A percentile compares a stretch with the other conserved stretches of the same genome.
Evolutionary conservation across 768 basidiomycete genomes (phyloP).

Genomic region (Rubroboletus pulcherrimus): DNA sequence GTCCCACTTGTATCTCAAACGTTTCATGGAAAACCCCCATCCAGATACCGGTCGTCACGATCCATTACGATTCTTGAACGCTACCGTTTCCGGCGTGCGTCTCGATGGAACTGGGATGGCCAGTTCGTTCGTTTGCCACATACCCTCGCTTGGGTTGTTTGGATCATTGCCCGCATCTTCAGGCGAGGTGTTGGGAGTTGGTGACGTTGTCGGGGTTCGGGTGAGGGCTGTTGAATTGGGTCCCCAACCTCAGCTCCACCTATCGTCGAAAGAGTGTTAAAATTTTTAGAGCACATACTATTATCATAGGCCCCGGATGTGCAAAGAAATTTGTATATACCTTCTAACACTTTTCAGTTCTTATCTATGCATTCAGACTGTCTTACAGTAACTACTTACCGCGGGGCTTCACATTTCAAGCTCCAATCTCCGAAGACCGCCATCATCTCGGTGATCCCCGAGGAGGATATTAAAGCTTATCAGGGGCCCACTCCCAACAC

Average conservation of each 20-base stretch:
- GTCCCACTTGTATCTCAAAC: constrained; percentile 38
- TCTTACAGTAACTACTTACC: too few relatives aligned
- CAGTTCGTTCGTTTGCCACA: constrained; percentile 20
- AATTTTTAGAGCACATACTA: not conserved
- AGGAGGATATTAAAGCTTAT: too few relatives aligned
- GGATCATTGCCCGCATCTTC: constrained; percentile 14
- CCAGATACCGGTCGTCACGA: constrained; percentile 17
- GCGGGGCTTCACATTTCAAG: too few relatives aligned
- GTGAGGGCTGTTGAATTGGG: constrained; percentile 31
- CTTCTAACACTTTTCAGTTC: not conserved
- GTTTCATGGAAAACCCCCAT: constrained; percentile 32
- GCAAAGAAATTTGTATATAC: not conserved
- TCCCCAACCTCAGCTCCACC: constrained; percentile 23
- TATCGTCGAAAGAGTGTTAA: constrained; percentile 13
- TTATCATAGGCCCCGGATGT: not conserved
- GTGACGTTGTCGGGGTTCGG: constrained; percentile 25
- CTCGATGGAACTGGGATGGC: constrained; percentile 10
- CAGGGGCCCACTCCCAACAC: too few relatives aligned
- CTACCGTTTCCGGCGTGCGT: constrained; percentile 18
- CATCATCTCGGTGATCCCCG: too few relatives aligned
- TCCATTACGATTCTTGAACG: constrained; percentile 29
- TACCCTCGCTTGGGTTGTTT: constrained; percentile 25
- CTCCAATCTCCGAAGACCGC: too few relatives aligned
- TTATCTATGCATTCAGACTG: too few relatives aligned
- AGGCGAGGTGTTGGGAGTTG: constrained; percentile 17